These are phyloP conservation scores for Colletotrichum spinosum DNA, from an alignment of 2,329 filamentous ascomycete species.

Conservation along the genomic window DNA sequence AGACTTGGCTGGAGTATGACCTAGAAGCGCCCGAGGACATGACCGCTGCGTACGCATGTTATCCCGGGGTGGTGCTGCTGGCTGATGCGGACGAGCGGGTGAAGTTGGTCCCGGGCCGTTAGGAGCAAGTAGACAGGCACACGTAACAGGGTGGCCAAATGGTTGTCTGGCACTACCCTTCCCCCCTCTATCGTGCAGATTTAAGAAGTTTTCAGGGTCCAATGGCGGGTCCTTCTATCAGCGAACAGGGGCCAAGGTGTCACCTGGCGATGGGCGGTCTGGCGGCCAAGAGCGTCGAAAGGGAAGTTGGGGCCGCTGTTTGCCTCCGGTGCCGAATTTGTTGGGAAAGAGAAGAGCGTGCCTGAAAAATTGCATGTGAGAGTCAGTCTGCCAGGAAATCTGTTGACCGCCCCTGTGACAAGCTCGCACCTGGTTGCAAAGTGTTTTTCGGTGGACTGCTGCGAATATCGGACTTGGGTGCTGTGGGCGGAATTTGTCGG, in stretches of 20 bases:
- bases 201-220: conserved; percentile 31
- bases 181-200: conserved; percentile 29
- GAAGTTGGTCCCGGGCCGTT: background rate
- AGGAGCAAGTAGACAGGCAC: background rate
- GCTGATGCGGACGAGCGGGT: conserved; percentile 16
- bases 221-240: conserved; percentile 21
- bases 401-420: conserved; percentile 31
- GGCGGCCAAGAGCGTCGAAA: conserved; percentile 36
- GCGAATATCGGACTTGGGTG: conserved; percentile 6
- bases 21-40: too few species aligned
- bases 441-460: background rate
- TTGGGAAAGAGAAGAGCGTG: conserved; percentile 24
- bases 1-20: too few species aligned
- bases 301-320: conserved; percentile 34
- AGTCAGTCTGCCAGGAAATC: conserved; percentile 27
- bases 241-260: conserved; percentile 24
- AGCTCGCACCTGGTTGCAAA: conserved; percentile 21
- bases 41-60: too few species aligned
- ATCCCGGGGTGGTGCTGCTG: too few species aligned
- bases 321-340: conserved; percentile 35
- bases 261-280: conserved; percentile 37
- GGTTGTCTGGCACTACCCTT: conserved; percentile 23
- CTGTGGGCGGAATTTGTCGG: conserved; percentile 1
- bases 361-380: conserved; percentile 32
- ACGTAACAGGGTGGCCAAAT: conserved; percentile 29